These are phyloP conservation scores for Cordyceps farinosa DNA, from an alignment of 2,329 filamentous ascomycete species.

Conservation along the genomic window DNA sequence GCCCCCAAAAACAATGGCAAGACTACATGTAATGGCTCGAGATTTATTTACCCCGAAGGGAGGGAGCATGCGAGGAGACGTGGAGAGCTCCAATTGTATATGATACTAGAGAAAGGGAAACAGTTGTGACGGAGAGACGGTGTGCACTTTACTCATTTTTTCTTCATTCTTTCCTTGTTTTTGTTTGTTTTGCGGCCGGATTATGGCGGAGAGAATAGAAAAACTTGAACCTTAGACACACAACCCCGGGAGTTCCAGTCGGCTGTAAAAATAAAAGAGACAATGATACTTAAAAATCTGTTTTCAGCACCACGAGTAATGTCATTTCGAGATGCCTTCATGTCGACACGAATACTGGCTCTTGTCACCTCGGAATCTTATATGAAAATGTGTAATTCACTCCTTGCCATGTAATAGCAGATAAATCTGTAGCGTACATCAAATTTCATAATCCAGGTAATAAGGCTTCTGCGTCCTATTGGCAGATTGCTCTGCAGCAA, in stretches of 20 bases:
- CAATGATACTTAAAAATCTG: background rate
- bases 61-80: background rate
- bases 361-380: no score
- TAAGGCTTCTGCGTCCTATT: background rate
- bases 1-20: background rate
- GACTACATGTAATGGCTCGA: slow-evolving; percentile 14
- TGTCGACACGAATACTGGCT: no score
- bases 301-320: background rate
- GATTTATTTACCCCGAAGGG: background rate
- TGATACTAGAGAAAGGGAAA: slow-evolving; percentile 28
- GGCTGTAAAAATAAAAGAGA: slow-evolving; percentile 14
- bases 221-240: background rate
- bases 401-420: no score
- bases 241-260: slow-evolving; percentile 2
- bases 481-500: background rate
- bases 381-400: no score
- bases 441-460: background rate
- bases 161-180: background rate
- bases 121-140: background rate
- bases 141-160: background rate
- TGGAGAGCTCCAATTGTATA: slow-evolving; percentile 34
- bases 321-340: no score
- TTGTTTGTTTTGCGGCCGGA: background rate
- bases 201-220: background rate
- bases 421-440: no score